Evolutionary conservation across 306 rosid species (phyloP).

Genomic region (Medicago ruthenica): DNA sequence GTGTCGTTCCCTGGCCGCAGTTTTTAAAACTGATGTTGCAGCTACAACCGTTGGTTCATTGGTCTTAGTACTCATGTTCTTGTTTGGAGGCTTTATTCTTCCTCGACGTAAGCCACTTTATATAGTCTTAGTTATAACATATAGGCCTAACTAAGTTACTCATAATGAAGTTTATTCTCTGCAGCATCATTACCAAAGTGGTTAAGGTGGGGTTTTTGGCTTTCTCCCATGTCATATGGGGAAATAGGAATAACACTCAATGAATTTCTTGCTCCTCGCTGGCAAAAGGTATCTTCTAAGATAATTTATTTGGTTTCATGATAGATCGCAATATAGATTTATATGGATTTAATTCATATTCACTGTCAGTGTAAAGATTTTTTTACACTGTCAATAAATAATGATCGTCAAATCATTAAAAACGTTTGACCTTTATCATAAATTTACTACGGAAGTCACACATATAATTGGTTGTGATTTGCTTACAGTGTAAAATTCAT

Average conservation of each 20-base stretch:
- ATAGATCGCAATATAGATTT: constrained; percentile 4
- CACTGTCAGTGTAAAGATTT: neutral
- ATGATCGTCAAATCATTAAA: neutral
- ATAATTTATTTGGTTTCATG: constrained; percentile 6
- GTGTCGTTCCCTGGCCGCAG: constrained; percentile 61
- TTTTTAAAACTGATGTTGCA: constrained; percentile 59
- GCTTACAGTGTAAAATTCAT: neutral
- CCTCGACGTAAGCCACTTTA: constrained; percentile 53
- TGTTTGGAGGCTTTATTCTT: constrained; percentile 72
- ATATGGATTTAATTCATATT: neutral
- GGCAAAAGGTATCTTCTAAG: constrained; percentile 61
- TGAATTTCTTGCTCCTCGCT: constrained; percentile 69
- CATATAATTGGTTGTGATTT: neutral
- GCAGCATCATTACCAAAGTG: constrained; percentile 66
- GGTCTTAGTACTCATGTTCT: constrained; percentile 52
- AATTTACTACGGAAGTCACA: neutral
- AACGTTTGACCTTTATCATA: neutral
- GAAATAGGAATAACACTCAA: constrained; percentile 63
- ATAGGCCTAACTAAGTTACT: constrained; percentile 20
- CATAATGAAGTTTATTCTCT: constrained; percentile 42
- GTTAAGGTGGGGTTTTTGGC: constrained; percentile 71
- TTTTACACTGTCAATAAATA: neutral
- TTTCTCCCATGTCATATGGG: constrained; percentile 67
- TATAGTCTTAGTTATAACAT: constrained; percentile 2
- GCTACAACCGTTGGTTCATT: constrained; percentile 59